These are phyloP conservation scores for Orobanche coerulescens DNA, from an alignment of 257 asterid genomes.

Conservation along the genomic window DNA sequence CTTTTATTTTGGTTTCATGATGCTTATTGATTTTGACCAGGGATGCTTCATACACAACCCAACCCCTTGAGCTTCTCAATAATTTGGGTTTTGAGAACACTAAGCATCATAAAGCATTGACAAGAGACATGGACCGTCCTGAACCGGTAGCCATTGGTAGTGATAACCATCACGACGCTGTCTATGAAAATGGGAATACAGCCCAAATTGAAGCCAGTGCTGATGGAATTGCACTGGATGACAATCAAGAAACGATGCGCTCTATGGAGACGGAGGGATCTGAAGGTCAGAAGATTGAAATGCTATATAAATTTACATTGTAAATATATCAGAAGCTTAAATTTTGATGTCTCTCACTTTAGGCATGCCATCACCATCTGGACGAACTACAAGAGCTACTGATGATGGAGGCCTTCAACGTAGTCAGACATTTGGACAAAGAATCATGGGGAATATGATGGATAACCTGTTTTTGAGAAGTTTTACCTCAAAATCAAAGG, in stretches of 20 bases:
- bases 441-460: constrained; percentile 91
- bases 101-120: constrained; percentile 39
- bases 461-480: constrained; percentile 75
- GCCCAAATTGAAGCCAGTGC: constrained; percentile 23
- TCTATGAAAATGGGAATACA: constrained; percentile 47
- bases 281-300: constrained; percentile 50
- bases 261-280: constrained; percentile 59
- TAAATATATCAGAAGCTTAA: constrained; percentile 17
- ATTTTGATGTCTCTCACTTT: constrained; percentile 19
- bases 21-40: constrained; percentile 39
- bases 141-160: constrained; percentile 30
- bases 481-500: constrained; percentile 70
- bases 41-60: constrained; percentile 94
- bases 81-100: constrained; percentile 63
- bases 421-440: constrained; percentile 91
- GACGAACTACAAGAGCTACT: constrained; percentile 42
- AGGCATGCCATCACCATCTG: constrained; percentile 90
- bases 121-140: constrained; percentile 42
- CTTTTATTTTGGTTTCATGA: constrained; percentile 20
- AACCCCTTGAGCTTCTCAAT: constrained; percentile 98
- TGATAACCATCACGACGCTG: constrained; percentile 30
- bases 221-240: constrained; percentile 40
- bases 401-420: constrained; percentile 59
- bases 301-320: constrained; percentile 5
- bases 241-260: constrained; percentile 40